These are phyloP conservation scores for Potentilla sterilis DNA, from an alignment of 306 rosid species.

Conservation along the genomic window DNA sequence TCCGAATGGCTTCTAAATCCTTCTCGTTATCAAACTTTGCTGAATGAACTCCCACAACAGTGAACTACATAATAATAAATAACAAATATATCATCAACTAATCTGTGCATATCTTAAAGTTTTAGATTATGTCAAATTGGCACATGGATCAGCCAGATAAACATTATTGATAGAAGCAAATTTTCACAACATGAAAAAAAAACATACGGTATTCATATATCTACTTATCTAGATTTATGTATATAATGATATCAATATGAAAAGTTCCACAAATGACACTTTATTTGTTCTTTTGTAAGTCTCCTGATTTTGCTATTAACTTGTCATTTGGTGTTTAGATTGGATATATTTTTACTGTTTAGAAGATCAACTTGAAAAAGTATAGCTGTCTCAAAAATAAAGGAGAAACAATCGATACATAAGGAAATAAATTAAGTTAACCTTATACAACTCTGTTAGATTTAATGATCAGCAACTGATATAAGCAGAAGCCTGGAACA, in stretches of 20 bases:
- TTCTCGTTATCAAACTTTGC: conserved; percentile 97
- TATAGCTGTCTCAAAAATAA: not conserved
- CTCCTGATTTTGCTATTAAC: not conserved
- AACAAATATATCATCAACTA: conserved; percentile 7
- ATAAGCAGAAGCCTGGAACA: conserved; percentile 22
- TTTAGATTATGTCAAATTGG: not conserved
- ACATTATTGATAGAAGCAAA: not conserved
- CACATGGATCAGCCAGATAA: not conserved
- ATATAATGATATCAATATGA: not conserved
- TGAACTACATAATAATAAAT: conserved; percentile 45
- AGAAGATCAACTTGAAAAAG: not conserved
- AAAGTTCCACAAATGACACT: not conserved
- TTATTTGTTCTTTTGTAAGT: not conserved
- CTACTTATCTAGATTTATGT: not conserved
- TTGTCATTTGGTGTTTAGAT: not conserved
- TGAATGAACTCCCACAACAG: conserved; percentile 95
- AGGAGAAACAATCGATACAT: not conserved
- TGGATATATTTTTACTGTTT: not conserved
- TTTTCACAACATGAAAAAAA: not conserved
- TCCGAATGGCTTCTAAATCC: conserved; percentile 95
- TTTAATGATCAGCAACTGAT: conserved; percentile 15
- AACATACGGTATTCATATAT: not conserved
- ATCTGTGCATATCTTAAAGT: not conserved
- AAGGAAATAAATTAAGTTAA: not conserved
- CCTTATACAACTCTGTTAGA: conserved; percentile 15